phyloP scores from a whole-genome alignment of 78 protist genomes.

The Planoprotostelium fungivorum region DNA sequence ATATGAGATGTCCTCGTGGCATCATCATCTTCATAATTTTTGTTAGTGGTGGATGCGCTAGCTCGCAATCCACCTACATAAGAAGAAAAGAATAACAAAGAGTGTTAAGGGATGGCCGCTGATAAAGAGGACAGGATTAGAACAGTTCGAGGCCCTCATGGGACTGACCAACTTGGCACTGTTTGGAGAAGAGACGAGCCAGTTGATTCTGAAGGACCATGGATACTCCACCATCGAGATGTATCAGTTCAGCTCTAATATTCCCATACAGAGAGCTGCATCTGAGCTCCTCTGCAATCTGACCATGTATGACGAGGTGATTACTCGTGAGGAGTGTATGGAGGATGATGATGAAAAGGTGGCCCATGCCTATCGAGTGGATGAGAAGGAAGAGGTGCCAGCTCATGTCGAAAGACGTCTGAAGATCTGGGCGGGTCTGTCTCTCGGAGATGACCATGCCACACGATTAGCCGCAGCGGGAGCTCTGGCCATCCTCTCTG shows the following conservation, averaged over 20 bases:
- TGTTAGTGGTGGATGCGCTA: no score
- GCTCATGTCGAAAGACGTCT: neutral
- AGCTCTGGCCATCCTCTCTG: neutral
- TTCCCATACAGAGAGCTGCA: neutral
- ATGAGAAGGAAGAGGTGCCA: neutral
- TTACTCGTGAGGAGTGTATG: neutral
- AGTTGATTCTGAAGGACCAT: neutral
- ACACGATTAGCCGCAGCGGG: neutral
- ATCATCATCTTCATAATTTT: no score
- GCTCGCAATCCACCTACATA: no score
- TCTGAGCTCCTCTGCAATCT: neutral
- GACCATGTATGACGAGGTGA: neutral
- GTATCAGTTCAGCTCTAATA: neutral
- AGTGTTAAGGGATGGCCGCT: no score
- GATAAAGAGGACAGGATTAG: neutral
- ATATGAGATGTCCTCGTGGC: no score
- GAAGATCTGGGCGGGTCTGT: neutral
- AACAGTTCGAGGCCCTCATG: neutral
- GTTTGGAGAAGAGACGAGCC: neutral
- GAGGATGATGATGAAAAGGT: neutral
- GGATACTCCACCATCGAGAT: neutral
- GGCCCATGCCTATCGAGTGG: neutral
- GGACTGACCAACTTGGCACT: neutral
- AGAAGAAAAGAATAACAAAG: no score
- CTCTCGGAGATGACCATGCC: neutral